Evolutionary conservation across 441 rosid genomes (phyloP), one percentile per base, ranked within the genome.

Genomic region (Daphne laureola): DNA sequence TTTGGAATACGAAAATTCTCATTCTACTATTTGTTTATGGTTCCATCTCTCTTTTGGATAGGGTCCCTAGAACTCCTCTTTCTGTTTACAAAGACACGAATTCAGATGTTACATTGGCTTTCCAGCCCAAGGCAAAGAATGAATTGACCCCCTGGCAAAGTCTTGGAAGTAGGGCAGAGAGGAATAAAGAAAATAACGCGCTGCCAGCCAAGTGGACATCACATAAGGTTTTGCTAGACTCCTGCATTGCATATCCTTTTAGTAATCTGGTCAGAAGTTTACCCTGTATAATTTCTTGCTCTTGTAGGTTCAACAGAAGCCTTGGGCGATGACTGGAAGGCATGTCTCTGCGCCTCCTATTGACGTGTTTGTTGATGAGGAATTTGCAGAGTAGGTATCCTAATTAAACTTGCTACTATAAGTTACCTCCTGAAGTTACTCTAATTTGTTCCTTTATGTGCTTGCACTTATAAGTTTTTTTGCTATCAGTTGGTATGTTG

Each of bases 181-280:
- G 98, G 66, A 88, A 92, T 80, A 93, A 93, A 74, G 97, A 93
- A 73, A 93, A 93, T 55, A 84, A 62, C 63, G 74, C 86, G 14
- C 18, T 73, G 27, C 97, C 97, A 54, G 53, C 77, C 14, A 91
- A 82, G 64, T 88, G 98, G 98, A 69, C 72, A 66, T 64, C 86
- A 16, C 72, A 71, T 62, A 88, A 85, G 95, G 96, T 91, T 66
- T 18, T 18, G 23, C 23, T 3, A n/a, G n/a, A 18, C 23, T 18
- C 23, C 1, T 18, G 23, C 23, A 3, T 18, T 18, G 23, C 23
- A 18, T 18, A 18, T 18, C 23, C 23, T 18, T 18, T 18, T 18
- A 18, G 23, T 18, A 18, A 18, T 18, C 23, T 18, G 23, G 1
- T 18, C 23, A 18, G 23, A 18, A 18, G 23, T 18, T 18, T 18